Evolutionary conservation across 1,284 basidiomycete genomes (phyloP), one percentile per base, ranked within the genome.

Genomic region (Trametes hirsuta): DNA sequence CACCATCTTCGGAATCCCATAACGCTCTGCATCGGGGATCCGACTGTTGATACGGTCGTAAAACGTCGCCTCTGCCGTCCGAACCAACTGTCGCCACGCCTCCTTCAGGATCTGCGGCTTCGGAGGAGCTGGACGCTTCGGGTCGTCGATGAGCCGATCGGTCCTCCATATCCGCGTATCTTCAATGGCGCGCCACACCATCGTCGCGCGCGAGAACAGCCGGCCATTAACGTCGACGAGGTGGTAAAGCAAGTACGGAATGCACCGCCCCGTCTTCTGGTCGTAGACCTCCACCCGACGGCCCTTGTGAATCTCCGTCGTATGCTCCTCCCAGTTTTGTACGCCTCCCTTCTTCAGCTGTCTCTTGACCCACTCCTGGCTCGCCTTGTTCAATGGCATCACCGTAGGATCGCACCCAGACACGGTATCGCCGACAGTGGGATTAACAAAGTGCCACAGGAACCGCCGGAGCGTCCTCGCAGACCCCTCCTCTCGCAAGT

Each of bases 381-480:
- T 39, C 1, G 40, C 25, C 9, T 4, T 6, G 37, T 11, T 30
- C 10, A 53, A 39, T 15, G n/a, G 3, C 3, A 39, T 39, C 14
- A 37, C 30, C 1, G 51, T 48, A 3, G 51, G 57, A 22, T 58
- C 57, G 39, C 24, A 21, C 6, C 57, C 57, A 21, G 44, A 50
- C 45, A 53, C 22, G 34, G 30, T 41, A 5, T 40, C 18, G 11
- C 47, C 47, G 25, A 25, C 41, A 8, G 1, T 11, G 2, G 57
- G 61, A 30, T 56, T 15, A 15, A 39, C 40, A 25, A 63, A 55
- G 0, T 40, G 22, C 57, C 61, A 63, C 51, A 59, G 41, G 42
- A 63, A 63, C 21, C 34, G 4, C 10, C 47, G 42, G 9, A 62
- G 21, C 41, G 57, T 6, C 25, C 25, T 18, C 21, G 36, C 25